Conservation (phyloP, 768 basidiomycete species). For the Leccinum variicolor region DNA sequence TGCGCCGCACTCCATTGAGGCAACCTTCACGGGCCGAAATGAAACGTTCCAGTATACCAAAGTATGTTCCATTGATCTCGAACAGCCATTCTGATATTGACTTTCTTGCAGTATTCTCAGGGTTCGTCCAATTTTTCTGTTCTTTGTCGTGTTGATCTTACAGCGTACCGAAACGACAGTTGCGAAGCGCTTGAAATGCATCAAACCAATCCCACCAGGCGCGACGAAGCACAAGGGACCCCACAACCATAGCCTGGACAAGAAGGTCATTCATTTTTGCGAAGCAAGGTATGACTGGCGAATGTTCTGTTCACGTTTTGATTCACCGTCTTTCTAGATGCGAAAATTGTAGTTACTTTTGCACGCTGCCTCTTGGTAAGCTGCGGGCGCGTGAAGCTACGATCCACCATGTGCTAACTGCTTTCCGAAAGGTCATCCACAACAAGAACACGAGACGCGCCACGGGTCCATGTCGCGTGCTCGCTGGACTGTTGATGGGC, state of each 20-base stretch:
- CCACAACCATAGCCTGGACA: conserved; percentile 48
- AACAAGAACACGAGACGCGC: conserved; percentile 58
- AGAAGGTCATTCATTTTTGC: conserved; percentile 51
- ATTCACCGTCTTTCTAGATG: conserved; percentile 36
- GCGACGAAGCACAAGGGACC: conserved; percentile 38
- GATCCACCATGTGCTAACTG: not conserved
- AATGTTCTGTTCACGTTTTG: not conserved
- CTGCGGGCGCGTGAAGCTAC: not conserved
- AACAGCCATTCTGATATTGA: not conserved
- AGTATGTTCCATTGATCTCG: conserved; percentile 28
- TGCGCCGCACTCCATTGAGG: conserved; percentile 55
- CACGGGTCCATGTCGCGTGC: conserved; percentile 63
- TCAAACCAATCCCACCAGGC: too few relatives aligned
- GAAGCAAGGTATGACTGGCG: conserved; percentile 38
- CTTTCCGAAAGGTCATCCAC: conserved; percentile 46
- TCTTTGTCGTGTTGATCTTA: too few relatives aligned
- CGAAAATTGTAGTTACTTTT: conserved; percentile 54
- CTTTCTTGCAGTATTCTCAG: too few relatives aligned
- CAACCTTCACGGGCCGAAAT: conserved; percentile 57
- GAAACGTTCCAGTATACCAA: conserved; percentile 66
- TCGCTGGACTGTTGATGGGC: conserved; percentile 54
- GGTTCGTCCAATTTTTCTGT: too few relatives aligned
- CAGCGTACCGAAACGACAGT: too few relatives aligned
- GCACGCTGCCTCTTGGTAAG: conserved; percentile 53
- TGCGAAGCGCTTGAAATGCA: too few relatives aligned